Evolutionary conservation across 2,329 filamentous ascomycete species (phyloP).

Genomic region (Pseudogymnoascus sp.): DNA sequence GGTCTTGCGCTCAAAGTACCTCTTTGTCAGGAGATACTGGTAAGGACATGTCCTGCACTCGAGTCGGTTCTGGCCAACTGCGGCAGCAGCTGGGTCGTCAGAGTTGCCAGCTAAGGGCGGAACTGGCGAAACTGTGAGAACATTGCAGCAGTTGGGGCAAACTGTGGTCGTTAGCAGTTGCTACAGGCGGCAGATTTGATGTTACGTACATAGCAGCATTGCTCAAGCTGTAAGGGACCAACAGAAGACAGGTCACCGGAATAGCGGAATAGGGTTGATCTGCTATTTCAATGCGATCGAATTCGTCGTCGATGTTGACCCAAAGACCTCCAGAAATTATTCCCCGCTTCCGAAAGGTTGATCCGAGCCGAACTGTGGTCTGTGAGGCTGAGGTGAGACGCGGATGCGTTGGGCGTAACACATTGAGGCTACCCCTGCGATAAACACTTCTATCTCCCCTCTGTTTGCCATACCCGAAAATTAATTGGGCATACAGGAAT

Average conservation of each 20-base stretch:
- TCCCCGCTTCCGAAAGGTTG: conserved; percentile 7
- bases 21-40: conserved; percentile 71
- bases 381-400: conserved; percentile 7
- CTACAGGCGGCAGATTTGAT: conserved; percentile 7
- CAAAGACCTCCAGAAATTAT: background rate
- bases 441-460: background rate
- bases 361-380: background rate
- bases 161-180: conserved; percentile 39
- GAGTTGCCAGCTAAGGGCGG: conserved; percentile 31
- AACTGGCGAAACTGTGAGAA: conserved; percentile 59
- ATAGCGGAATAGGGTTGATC: background rate
- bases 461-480: background rate
- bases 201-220: conserved; percentile 59
- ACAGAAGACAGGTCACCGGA: background rate
- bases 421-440: conserved; percentile 3
- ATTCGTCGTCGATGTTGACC: background rate
- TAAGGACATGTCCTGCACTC: conserved; percentile 95
- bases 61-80: conserved; percentile 61
- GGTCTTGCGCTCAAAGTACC: conserved; percentile 67
- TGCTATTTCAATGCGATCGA: background rate
- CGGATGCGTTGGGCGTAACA: background rate
- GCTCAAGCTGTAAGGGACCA: background rate
- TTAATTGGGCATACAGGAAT: background rate
- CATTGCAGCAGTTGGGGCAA: conserved; percentile 78
- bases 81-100: conserved; percentile 21